Percentiles rank a stretch among this genome's conserved stretches.
These are phyloP conservation scores for Ensete glaucum DNA, from an alignment of 176 grass and related monocot genomes.

Conservation along the genomic window DNA sequence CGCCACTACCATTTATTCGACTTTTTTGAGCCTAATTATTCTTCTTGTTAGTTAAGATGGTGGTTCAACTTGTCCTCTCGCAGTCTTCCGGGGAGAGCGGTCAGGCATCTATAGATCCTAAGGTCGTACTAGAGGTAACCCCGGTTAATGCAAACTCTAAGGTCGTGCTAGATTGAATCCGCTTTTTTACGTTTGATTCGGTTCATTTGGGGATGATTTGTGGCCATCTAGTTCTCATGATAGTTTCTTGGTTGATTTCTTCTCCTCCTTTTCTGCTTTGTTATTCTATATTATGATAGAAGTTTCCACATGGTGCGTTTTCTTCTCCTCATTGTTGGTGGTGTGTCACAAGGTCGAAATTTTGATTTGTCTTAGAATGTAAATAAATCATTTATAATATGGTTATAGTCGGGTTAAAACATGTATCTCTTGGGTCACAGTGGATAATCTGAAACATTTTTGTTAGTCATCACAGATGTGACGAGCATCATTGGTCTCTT, in stretches of 20 bases:
- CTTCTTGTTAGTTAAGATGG: not conserved
- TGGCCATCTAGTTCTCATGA: not conserved
- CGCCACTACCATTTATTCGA: constrained; percentile 12
- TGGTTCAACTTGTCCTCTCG: not conserved
- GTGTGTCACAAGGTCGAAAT: too few relatives aligned
- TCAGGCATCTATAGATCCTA: not conserved
- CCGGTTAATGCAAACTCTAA: not conserved
- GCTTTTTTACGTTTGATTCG: not conserved
- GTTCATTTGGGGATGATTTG: not conserved
- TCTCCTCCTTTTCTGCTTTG: too few relatives aligned
- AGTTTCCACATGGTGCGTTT: too few relatives aligned
- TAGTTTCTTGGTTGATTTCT: not conserved
- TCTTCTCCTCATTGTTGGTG: too few relatives aligned
- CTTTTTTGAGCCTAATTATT: not conserved
- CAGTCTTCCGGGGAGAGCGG: not conserved
- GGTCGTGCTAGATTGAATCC: constrained; percentile 14
- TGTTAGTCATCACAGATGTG: too few relatives aligned
- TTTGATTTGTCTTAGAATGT: too few relatives aligned
- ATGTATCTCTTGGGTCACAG: too few relatives aligned
- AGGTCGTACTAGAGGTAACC: constrained; percentile 21
- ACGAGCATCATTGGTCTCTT: too few relatives aligned
- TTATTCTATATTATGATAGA: too few relatives aligned
- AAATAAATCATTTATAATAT: too few relatives aligned
- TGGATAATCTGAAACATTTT: too few relatives aligned
- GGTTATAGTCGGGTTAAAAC: too few relatives aligned